Evolutionary conservation across 2,329 filamentous ascomycete species (phyloP), one percentile per base, ranked within the genome.

Genomic region (Pochonia chlamydosporia): DNA sequence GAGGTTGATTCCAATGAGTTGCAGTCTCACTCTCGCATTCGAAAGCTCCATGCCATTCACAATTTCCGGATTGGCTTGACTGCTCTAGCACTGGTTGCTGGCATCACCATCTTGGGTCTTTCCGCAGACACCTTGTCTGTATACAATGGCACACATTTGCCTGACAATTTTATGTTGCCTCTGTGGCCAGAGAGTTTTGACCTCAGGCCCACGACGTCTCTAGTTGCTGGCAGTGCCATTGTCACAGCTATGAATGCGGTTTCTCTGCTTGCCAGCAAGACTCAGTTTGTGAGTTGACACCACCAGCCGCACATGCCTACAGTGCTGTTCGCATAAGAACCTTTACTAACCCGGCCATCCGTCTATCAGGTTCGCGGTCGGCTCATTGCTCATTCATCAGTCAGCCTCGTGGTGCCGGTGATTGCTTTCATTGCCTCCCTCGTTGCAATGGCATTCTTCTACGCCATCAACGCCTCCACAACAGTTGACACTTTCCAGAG

Each of bases 151-250:
- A 84, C 81, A 2, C 69, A 74, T 47, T 59, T 78, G 14, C 56
- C 74, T 1, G 58, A 59, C 16, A 68, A 72, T 40, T 76, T 69
- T 55, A 56, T 74, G 20, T 68, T 83, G 16, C 68, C 78, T 1
- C 58, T 84, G 42, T 84, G 81, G 81, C 81, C 81, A 0, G 62
- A 68, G 13, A 63, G 73, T 25, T 78, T 84, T 56, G 73, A 83
- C 58, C 58, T 80, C 28, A 69, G 76, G 41, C 79, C 80, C 3
- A 79, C 76, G 3, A 63, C 77, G 25, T 75, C 78, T 8, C 66
- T 82, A 23, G 70, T 82, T 16, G 70, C 67, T 23, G 74, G 75
- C 31, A 72, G 78, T 43, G 62, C 66, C 28, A 62, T 83, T 40
- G 69, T 82, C 8, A 59, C 74, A 6, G 46, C 77, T 7, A 61